phyloP scores from a whole-genome alignment of 1,284 basidiomycete genomes.

The Neolentinus lepideus region DNA sequence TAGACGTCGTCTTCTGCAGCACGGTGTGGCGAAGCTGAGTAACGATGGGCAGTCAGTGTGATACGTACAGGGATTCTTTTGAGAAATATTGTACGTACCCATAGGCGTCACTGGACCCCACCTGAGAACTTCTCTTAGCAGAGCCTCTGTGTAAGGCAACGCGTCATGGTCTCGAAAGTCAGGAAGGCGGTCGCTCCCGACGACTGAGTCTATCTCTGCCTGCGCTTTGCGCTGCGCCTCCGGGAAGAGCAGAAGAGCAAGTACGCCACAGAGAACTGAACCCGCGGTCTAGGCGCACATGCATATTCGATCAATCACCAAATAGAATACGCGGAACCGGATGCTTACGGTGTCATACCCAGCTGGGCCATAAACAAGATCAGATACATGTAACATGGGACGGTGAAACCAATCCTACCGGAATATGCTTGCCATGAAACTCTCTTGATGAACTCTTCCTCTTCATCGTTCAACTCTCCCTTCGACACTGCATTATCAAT shows the following conservation, averaged over 20 bases:
- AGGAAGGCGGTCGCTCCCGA: constrained; percentile 1
- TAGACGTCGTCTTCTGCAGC: background rate
- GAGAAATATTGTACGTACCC: constrained; percentile 7
- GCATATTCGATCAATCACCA: too few species aligned
- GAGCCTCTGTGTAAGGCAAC: constrained; percentile 3
- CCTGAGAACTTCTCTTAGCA: constrained; percentile 17
- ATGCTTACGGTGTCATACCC: too few species aligned
- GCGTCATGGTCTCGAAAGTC: background rate
- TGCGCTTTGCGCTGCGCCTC: constrained; percentile 2
- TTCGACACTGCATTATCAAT: too few species aligned
- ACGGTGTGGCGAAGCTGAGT: too few species aligned
- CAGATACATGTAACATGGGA: too few species aligned
- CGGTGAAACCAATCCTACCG: too few species aligned
- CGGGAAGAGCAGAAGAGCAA: constrained; percentile 2
- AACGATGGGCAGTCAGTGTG: too few species aligned
- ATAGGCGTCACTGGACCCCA: constrained; percentile 18
- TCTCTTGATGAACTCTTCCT: too few species aligned
- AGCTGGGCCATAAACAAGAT: too few species aligned
- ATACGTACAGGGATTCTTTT: background rate
- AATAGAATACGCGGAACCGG: too few species aligned
- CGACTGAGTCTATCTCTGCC: constrained; percentile 3
- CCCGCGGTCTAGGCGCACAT: constrained; percentile 2
- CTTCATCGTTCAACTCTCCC: too few species aligned
- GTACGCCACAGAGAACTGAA: background rate
- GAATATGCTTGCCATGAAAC: too few species aligned